phyloP scores from a whole-genome alignment of 805 yeast genomes.

The Saccharomycopsis sp. region DNA sequence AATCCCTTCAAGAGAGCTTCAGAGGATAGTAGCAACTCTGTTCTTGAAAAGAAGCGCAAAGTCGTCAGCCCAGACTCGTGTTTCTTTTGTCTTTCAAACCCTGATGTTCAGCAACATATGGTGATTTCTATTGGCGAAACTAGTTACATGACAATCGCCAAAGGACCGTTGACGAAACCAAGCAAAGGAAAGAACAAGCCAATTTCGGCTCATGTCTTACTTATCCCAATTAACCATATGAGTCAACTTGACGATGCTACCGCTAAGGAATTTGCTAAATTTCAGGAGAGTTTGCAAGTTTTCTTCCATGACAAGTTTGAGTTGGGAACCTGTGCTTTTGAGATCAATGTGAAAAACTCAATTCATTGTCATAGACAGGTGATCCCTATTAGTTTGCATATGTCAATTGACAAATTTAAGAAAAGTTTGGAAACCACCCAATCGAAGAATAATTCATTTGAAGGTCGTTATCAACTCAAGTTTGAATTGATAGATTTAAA shows the following conservation, averaged over 20 bases:
- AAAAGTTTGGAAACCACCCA: conserved; percentile 36
- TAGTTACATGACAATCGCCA: conserved; percentile 69
- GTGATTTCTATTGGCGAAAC: conserved; percentile 64
- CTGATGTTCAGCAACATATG: conserved; percentile 72
- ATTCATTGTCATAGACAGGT: conserved; percentile 75
- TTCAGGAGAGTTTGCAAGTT: conserved; percentile 37
- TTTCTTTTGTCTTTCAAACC: conserved; percentile 79
- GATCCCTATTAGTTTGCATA: conserved; percentile 53
- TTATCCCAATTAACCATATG: conserved; percentile 72
- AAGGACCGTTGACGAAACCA: conserved; percentile 71
- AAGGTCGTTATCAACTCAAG: conserved; percentile 24
- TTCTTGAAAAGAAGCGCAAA: conserved; percentile 27
- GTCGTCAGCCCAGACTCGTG: conserved; percentile 55
- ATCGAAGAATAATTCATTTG: conserved; percentile 22
- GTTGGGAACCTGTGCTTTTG: conserved; percentile 56
- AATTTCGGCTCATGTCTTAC: conserved; percentile 75
- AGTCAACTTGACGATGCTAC: conserved; percentile 33
- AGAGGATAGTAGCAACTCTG: not conserved
- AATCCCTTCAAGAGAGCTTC: not conserved
- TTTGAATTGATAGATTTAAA: conserved; percentile 35
- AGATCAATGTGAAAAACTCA: conserved; percentile 54
- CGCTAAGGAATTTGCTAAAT: conserved; percentile 22
- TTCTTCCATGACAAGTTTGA: conserved; percentile 36
- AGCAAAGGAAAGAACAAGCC: conserved; percentile 30
- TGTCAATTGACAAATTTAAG: conserved; percentile 37